Base-by-base conservation (phyloP, 169 alveolate species). In the Cryptosporidium sp. region DNA sequence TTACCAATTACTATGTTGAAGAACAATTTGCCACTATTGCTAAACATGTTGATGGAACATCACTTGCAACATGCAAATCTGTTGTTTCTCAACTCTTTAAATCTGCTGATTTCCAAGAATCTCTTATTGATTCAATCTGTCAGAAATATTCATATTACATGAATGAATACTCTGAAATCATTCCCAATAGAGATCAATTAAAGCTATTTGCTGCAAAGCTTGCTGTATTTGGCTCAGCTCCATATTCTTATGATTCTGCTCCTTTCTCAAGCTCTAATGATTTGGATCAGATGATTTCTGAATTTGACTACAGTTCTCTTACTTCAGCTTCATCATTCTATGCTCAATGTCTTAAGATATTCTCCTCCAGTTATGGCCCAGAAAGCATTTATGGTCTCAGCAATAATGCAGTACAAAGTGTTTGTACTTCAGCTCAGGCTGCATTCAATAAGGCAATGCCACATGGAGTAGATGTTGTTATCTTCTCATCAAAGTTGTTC, bases 381-480 rank as follows among this genome's bases (percentile, higher is more conserved):
- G 62, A 44, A 31, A 80, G 89, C n/a, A 80, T 65, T 26, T 80
- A 80, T 62, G 89, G 75, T 23, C 37, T 80, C 31, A 44, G 80
- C 33, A 60, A 80, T 58, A 80, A 80, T 23, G 35, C 75, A n/a
- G 89, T 80, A 5, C 89, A 80, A 33, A 65, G 75, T 14, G 75
- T 80, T 9, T 80, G 89, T 80, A 80, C 89, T 9, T 61, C 58
- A 5, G 89, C 75, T 65, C 89, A 80, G 26, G 21, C 39, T 31
- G 7, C 45, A 21, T 80, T 80, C 45, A 65, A 21, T 29, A 80
- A 67, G 26, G 75, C 89, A 26, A 31, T 80, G 26, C 89, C 89
- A 80, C 89, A 80, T 62, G 89, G 89, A 45, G 89, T 80, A 4
- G 65, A 80, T 4, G 69, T 80, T 10, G 89, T 80, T 7, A 80